phyloP scores from a whole-genome alignment of 768 basidiomycete genomes.

The Tulasnella calospora region DNA sequence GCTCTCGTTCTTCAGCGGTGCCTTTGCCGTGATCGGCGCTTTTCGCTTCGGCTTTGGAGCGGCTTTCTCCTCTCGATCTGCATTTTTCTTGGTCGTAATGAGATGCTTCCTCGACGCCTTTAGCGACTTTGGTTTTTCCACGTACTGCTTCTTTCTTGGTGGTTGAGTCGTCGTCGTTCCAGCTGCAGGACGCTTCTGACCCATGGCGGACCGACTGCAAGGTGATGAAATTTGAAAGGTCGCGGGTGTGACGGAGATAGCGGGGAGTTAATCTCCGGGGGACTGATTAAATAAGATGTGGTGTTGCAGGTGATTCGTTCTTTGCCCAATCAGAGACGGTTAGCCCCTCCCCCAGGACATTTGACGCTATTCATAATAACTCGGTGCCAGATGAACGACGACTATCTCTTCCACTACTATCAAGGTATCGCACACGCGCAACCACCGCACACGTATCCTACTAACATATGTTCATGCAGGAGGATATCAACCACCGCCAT shows the following conservation, averaged over 20 bases:
- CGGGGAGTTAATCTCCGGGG: neutral
- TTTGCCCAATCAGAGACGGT: slow-evolving; percentile 11
- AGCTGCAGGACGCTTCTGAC: neutral
- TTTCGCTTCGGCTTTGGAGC: neutral
- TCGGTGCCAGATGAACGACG: slow-evolving; percentile 21
- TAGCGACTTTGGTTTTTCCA: neutral
- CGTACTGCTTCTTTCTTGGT: neutral
- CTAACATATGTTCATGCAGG: neutral
- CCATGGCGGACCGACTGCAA: neutral
- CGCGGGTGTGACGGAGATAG: neutral
- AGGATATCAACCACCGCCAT: slow-evolving; percentile 1
- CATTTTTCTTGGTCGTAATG: neutral
- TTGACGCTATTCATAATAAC: neutral
- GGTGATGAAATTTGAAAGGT: neutral
- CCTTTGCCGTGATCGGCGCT: neutral
- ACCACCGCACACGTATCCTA: neutral
- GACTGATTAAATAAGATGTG: neutral
- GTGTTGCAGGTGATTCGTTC: slow-evolving; percentile 4
- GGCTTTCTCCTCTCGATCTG: neutral
- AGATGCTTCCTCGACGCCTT: neutral
- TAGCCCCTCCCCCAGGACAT: neutral
- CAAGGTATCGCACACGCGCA: neutral
- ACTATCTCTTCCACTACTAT: slow-evolving; percentile 20
- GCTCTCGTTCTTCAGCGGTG: slow-evolving; percentile 1
- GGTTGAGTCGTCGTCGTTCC: neutral